Evolutionary conservation across 2,329 filamentous ascomycete genomes (phyloP).

Genomic region (Trichothecium sympodiale): DNA sequence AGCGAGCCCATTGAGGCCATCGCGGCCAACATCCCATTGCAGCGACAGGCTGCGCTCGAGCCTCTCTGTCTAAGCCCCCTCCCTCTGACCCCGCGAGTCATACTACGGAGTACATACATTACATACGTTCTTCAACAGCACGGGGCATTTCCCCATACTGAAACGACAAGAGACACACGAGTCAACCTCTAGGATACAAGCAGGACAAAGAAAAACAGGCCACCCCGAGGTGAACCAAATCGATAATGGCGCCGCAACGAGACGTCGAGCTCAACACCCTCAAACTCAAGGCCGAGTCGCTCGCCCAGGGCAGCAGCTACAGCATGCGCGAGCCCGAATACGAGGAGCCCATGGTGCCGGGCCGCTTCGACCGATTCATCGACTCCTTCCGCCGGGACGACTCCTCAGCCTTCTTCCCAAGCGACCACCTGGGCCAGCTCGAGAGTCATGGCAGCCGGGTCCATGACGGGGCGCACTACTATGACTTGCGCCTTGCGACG

Average conservation of each 20-base stretch:
- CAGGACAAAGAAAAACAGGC: no score
- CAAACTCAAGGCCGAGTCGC: conserved; percentile 46
- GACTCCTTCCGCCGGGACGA: conserved; percentile 56
- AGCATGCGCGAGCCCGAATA: conserved; percentile 40
- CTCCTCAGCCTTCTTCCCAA: conserved; percentile 33
- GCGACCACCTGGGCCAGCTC: conserved; percentile 26
- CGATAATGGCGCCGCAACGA: conserved; percentile 25
- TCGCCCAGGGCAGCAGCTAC: conserved; percentile 36
- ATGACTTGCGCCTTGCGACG: conserved; percentile 46
- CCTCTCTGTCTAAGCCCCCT: no score
- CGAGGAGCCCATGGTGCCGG: conserved; percentile 19
- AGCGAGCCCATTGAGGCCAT: no score
- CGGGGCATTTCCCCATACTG: no score
- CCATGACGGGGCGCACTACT: conserved; percentile 35
- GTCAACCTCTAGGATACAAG: no score
- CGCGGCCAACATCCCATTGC: no score
- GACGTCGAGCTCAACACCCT: conserved; percentile 44
- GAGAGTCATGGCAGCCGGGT: conserved; percentile 15
- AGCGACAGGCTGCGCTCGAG: no score
- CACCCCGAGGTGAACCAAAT: background rate
- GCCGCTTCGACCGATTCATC: conserved; percentile 32
- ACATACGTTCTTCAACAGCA: no score
- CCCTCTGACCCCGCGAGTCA: no score
- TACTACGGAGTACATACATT: no score
- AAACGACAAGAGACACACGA: no score